Conservation (phyloP, 1,284 basidiomycete genomes). For the Rugosomyces carneus region DNA sequence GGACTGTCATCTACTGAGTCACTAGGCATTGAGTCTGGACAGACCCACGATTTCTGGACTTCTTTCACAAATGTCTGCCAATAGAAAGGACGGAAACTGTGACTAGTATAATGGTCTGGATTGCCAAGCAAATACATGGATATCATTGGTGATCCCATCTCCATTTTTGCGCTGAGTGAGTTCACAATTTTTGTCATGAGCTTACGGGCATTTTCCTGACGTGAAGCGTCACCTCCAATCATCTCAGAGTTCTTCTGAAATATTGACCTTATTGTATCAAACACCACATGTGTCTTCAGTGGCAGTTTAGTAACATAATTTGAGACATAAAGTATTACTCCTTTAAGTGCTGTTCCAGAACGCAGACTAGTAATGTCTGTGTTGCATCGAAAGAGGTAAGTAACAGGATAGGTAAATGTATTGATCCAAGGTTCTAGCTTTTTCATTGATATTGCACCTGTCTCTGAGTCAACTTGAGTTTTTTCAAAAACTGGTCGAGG, state of each 20-base stretch:
- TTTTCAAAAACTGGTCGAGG: conserved; percentile 16
- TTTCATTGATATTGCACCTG: conserved; percentile 25
- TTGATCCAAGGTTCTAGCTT: conserved; percentile 21
- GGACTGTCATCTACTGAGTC: too few species aligned
- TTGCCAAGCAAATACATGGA: conserved; percentile 23
- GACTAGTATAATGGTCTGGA: conserved; percentile 27
- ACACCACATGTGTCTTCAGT: conserved; percentile 28
- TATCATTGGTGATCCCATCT: conserved; percentile 28
- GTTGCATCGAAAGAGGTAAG: conserved; percentile 30
- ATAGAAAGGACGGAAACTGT: conserved; percentile 20
- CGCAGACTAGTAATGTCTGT: conserved; percentile 29
- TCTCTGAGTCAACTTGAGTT: conserved; percentile 19
- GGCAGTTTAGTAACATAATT: conserved; percentile 34
- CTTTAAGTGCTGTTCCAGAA: conserved; percentile 32
- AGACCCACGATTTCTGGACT: conserved; percentile 3
- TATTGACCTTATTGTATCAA: conserved; percentile 23
- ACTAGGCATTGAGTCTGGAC: too few species aligned
- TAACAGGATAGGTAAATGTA: conserved; percentile 20
- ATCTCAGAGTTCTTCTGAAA: conserved; percentile 21
- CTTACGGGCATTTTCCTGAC: conserved; percentile 20
- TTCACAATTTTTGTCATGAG: conserved; percentile 26
- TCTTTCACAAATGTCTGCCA: conserved; percentile 22
- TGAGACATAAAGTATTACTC: conserved; percentile 31
- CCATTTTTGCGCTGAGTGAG: conserved; percentile 21
- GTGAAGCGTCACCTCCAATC: conserved; percentile 6